A percentile compares a stretch with the other conserved stretches of the same genome.
Evolutionary conservation across 495 filamentous ascomycete genomes (phyloP).

Genomic region (Penicillium cinerascens): DNA sequence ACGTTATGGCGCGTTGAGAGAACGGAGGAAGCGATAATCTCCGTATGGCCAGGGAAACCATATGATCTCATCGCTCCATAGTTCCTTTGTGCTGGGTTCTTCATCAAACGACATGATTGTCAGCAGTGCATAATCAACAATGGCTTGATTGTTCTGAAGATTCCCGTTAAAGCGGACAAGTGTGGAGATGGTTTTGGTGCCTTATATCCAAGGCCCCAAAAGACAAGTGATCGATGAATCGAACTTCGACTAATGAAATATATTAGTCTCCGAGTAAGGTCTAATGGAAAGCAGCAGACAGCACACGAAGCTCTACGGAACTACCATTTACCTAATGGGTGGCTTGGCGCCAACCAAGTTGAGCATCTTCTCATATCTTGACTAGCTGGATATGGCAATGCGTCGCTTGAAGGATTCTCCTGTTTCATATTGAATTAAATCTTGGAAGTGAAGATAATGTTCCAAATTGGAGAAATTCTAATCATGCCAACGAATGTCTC

Average conservation of each 20-base stretch:
- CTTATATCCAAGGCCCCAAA: background rate
- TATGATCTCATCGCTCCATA: background rate
- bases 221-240: background rate
- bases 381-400: background rate
- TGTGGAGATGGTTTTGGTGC: background rate
- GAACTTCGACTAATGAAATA: background rate
- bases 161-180: background rate
- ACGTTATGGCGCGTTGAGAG: background rate
- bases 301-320: background rate
- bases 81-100: background rate
- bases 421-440: background rate
- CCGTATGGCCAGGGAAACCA: background rate
- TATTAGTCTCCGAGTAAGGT: background rate
- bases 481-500: background rate
- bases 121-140: background rate
- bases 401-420: background rate
- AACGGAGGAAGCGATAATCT: background rate
- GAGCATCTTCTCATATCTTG: background rate
- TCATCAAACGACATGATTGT: background rate
- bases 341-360: background rate
- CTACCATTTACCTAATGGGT: background rate
- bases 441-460: background rate
- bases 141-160: background rate
- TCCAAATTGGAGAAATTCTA: background rate
- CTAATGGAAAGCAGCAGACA: background rate